These are phyloP conservation scores for Dendrobium nobile DNA, from an alignment of 106 monocot species.

Conservation along the genomic window DNA sequence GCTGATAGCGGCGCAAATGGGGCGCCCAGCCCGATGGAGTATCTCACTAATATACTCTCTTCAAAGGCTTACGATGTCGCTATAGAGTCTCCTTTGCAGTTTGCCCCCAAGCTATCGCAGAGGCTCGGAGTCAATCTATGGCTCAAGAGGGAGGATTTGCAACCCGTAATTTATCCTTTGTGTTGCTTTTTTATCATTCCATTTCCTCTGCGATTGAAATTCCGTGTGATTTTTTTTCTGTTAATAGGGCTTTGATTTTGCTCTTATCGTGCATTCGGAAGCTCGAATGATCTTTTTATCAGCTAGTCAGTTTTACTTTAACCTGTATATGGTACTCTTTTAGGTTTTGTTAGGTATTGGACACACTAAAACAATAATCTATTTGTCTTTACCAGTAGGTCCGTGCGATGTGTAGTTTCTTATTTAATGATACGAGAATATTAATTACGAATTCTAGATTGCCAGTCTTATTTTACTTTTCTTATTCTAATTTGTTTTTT, in stretches of 20 bases:
- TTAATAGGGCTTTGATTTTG: not conserved
- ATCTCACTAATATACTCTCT: conserved; percentile 56
- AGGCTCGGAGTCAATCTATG: conserved; percentile 60
- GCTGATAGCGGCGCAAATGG: conserved; percentile 3
- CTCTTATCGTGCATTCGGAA: not conserved
- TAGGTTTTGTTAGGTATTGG: not conserved
- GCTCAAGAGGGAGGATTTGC: conserved; percentile 92
- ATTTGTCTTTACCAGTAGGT: not conserved
- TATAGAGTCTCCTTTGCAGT: conserved; percentile 77
- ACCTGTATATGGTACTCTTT: not conserved
- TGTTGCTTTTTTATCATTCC: not conserved
- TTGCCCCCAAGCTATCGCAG: conserved; percentile 70
- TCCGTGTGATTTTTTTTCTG: not conserved
- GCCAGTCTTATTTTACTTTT: not conserved
- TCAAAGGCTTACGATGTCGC: conserved; percentile 92
- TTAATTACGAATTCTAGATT: not conserved
- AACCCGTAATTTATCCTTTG: conserved; percentile 46
- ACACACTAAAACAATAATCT: not conserved
- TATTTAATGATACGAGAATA: not conserved
- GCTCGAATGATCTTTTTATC: not conserved
- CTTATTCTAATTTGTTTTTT: not conserved
- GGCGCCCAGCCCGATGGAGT: conserved; percentile 44
- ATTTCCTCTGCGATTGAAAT: not conserved
- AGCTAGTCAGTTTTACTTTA: not conserved
- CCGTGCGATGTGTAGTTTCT: not conserved